These are phyloP conservation scores for Heliosperma pusillum DNA, from an alignment of 148 eudicot species.

Conservation along the genomic window DNA sequence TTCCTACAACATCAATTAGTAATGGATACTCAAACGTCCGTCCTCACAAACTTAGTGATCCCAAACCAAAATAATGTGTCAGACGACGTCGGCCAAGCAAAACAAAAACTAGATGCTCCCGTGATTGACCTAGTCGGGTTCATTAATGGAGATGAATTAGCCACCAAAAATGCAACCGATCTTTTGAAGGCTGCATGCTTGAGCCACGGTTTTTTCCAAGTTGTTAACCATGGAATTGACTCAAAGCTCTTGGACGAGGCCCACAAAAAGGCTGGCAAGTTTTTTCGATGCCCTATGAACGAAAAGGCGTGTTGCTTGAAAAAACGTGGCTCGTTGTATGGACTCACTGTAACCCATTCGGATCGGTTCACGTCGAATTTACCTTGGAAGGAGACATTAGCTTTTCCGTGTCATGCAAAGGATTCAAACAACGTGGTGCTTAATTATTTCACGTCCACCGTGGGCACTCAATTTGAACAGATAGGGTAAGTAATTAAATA, in stretches of 20 bases:
- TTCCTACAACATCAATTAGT: neutral
- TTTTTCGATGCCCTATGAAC: constrained; percentile 32
- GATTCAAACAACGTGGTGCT: constrained; percentile 17
- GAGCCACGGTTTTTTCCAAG: constrained; percentile 48
- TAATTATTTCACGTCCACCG: constrained; percentile 25
- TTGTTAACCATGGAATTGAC: constrained; percentile 46
- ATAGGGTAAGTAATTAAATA: neutral
- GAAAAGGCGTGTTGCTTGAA: constrained; percentile 28
- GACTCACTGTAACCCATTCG: constrained; percentile 38
- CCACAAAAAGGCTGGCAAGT: neutral
- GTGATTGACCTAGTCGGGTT: constrained; percentile 43
- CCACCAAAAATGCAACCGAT: constrained; percentile 23
- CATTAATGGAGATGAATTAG: constrained; percentile 28
- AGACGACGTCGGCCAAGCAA: neutral
- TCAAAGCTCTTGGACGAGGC: constrained; percentile 22
- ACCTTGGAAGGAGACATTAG: constrained; percentile 53
- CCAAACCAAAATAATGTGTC: too few relatives aligned
- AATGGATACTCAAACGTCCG: constrained; percentile 14
- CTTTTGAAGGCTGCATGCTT: constrained; percentile 29
- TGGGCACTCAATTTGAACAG: constrained; percentile 31
- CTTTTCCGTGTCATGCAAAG: constrained; percentile 32
- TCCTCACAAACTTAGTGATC: constrained; percentile 4
- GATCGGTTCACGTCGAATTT: constrained; percentile 35
- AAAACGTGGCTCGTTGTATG: constrained; percentile 28
- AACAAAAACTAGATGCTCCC: constrained; percentile 30